These are phyloP conservation scores for Fusarium brevicatenulatum DNA, from an alignment of 2,329 filamentous ascomycete genomes.

Conservation along the genomic window DNA sequence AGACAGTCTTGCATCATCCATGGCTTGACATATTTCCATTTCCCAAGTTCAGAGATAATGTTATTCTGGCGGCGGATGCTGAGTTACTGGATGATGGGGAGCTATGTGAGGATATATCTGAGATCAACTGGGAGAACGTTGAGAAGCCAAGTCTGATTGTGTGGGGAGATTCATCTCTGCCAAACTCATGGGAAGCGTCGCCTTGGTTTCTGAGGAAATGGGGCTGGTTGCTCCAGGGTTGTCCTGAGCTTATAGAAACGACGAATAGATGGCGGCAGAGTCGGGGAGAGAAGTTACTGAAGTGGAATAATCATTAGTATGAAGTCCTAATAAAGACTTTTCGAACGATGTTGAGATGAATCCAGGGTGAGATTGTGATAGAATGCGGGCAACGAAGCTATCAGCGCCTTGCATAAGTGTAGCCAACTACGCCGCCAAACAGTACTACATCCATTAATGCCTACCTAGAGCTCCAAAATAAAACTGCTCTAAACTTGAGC, in stretches of 20 bases:
- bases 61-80: not conserved
- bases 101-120: constrained; percentile 2
- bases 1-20: not conserved
- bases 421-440: too few relatives aligned
- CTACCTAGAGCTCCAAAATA: too few relatives aligned
- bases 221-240: constrained; percentile 19
- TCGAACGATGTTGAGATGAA: too few relatives aligned
- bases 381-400: not conserved
- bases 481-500: too few relatives aligned
- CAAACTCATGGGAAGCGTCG: constrained; percentile 17
- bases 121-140: constrained; percentile 2
- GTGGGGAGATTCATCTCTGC: constrained; percentile 16
- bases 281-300: constrained; percentile 7
- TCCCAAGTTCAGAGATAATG: constrained; percentile 6
- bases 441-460: not conserved
- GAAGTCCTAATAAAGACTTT: too few relatives aligned
- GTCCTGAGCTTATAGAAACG: constrained; percentile 10
- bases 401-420: not conserved
- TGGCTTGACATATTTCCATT: constrained; percentile 27
- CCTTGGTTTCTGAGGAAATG: constrained; percentile 18
- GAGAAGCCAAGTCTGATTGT: constrained; percentile 20
- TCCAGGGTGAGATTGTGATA: not conserved
- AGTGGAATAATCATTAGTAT: not conserved
- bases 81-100: constrained; percentile 6
- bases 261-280: constrained; percentile 25